phyloP scores from a whole-genome alignment of 2,329 filamentous ascomycete genomes.

The Fusarium ramigenum region DNA sequence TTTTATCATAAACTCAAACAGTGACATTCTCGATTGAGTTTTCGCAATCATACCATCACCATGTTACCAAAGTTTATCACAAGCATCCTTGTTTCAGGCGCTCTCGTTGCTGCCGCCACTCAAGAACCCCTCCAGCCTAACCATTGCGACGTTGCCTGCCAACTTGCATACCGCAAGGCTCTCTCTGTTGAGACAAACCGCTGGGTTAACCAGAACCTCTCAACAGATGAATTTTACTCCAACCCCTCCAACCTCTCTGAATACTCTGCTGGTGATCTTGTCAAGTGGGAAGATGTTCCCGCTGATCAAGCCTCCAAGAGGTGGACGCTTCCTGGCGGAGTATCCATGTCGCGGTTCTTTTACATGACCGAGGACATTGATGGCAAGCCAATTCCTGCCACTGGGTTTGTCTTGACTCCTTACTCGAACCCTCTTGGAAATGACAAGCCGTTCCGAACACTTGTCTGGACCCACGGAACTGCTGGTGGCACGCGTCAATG shows the following conservation, averaged over 20 bases:
- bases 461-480: slow-evolving; percentile 22
- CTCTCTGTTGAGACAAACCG: background rate
- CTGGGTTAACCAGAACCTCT: slow-evolving; percentile 11
- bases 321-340: slow-evolving; percentile 10
- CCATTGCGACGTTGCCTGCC: slow-evolving; percentile 6
- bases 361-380: slow-evolving; percentile 16
- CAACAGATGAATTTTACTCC: slow-evolving; percentile 1
- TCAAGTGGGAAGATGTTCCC: slow-evolving; percentile 17
- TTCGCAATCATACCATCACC: accelerated
- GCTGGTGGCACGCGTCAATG: slow-evolving; percentile 14
- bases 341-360: slow-evolving; percentile 7
- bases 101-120: background rate
- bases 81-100: background rate
- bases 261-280: background rate
- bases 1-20: background rate
- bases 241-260: slow-evolving; percentile 4
- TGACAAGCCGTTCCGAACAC: slow-evolving; percentile 11
- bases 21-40: background rate
- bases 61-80: background rate
- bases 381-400: slow-evolving; percentile 10
- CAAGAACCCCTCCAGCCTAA: slow-evolving; percentile 5
- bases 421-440: slow-evolving; percentile 13
- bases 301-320: background rate
- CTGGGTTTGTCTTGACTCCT: slow-evolving; percentile 1
- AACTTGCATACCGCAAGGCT: background rate